A percentile compares a stretch with the other conserved stretches of the same genome.
phyloP scores from a whole-genome alignment of 257 asterid genomes.

The Solanum pennellii region DNA sequence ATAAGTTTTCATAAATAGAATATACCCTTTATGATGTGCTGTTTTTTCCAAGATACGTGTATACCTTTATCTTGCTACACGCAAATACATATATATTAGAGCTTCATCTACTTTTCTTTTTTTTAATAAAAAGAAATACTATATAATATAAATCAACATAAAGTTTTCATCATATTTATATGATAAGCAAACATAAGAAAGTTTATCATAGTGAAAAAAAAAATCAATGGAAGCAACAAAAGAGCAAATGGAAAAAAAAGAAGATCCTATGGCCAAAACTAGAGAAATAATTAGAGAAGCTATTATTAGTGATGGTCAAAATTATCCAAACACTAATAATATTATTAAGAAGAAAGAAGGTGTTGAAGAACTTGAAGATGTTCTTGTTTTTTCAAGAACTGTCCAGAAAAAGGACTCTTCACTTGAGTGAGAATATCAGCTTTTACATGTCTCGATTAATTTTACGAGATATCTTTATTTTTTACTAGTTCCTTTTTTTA shows the following conservation, averaged over 20 bases:
- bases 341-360: neutral
- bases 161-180: neutral
- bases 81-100: neutral
- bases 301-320: constrained; percentile 7
- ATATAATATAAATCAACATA: neutral
- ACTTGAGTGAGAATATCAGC: neutral
- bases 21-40: neutral
- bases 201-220: neutral
- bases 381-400: constrained; percentile 27
- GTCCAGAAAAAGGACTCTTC: constrained; percentile 24
- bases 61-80: neutral
- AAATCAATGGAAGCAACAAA: constrained; percentile 15
- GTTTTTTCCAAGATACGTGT: neutral
- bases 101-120: neutral
- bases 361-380: constrained; percentile 12
- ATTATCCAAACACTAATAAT: neutral
- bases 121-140: neutral
- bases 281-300: constrained; percentile 23
- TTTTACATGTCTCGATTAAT: neutral
- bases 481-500: neutral
- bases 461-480: neutral
- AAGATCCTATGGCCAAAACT: constrained; percentile 8
- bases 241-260: constrained; percentile 8
- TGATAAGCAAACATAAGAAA: neutral
- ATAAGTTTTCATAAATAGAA: too few relatives aligned